Evolutionary conservation across 768 basidiomycete genomes (phyloP).

Genomic region (Polyporus arcularius): DNA sequence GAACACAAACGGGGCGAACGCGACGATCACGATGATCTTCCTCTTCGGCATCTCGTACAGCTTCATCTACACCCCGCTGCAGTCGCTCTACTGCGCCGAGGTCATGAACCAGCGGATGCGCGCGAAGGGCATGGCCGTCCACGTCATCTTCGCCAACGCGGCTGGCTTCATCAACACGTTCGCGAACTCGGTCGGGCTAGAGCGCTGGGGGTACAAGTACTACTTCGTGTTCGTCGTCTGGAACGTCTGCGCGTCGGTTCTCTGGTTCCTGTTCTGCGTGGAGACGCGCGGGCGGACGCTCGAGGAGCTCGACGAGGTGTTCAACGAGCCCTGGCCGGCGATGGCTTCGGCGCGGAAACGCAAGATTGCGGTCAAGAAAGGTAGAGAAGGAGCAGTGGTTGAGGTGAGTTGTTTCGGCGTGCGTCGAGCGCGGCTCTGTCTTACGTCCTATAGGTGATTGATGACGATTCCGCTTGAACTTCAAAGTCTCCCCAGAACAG

Average conservation of each 20-base stretch:
- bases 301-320: constrained; percentile 7
- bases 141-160: not conserved
- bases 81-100: constrained; percentile 8
- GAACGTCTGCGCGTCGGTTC: not conserved
- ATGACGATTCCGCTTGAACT: too few species aligned
- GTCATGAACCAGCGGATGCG: constrained; percentile 4
- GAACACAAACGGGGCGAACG: constrained; percentile 2
- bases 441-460: too few species aligned
- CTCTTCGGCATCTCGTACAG: not conserved
- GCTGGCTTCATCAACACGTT: constrained; percentile 8
- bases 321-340: constrained; percentile 4
- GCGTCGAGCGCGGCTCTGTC: too few species aligned
- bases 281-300: constrained; percentile 8
- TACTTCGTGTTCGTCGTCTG: constrained; percentile 11
- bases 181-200: constrained; percentile 4
- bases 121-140: constrained; percentile 1
- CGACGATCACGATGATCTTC: constrained; percentile 6
- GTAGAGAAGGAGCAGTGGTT: too few species aligned
- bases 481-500: too few species aligned
- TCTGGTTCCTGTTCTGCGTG: constrained; percentile 8
- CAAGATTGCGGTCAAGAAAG: not conserved
- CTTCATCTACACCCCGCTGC: constrained; percentile 3
- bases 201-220: constrained; percentile 6
- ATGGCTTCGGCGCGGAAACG: not conserved
- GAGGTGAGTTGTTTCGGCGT: too few species aligned